Conservation (phyloP, 2,329 filamentous ascomycete species). For the Lecanicillium sp. region DNA sequence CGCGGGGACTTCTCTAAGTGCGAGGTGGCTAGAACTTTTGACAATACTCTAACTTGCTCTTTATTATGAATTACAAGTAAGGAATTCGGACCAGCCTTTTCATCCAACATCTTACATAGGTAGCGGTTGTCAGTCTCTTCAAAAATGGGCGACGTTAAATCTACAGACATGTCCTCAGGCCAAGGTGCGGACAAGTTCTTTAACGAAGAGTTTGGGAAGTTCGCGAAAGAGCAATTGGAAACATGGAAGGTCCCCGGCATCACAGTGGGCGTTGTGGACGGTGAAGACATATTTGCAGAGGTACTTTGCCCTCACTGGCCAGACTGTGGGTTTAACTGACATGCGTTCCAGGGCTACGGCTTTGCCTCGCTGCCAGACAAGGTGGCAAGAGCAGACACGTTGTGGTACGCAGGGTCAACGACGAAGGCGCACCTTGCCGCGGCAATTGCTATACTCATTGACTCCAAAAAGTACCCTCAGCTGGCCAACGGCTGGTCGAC, state of each 20-base stretch:
- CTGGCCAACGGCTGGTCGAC: conserved; percentile 31
- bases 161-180: too few species aligned
- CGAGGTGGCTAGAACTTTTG: too few species aligned
- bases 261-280: conserved; percentile 39
- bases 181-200: too few species aligned
- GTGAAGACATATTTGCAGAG: conserved; percentile 30
- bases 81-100: too few species aligned
- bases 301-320: too few species aligned
- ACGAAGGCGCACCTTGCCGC: conserved; percentile 45
- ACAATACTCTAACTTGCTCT: too few species aligned
- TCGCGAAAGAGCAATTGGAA: conserved; percentile 11
- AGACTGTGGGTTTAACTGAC: too few species aligned
- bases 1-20: too few species aligned
- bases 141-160: too few species aligned
- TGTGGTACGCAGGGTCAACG: conserved; percentile 43
- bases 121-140: too few species aligned
- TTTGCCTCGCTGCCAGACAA: conserved; percentile 19
- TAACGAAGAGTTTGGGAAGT: conserved; percentile 8
- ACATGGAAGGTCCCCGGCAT: conserved; percentile 42
- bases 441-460: conserved; percentile 35
- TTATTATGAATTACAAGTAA: too few species aligned
- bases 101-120: too few species aligned
- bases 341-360: conserved; percentile 3
- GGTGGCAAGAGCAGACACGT: conserved; percentile 31
- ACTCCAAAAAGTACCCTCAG: conserved; percentile 22